phyloP scores from a whole-genome alignment of 345 rosid species.

The Salix dunnii region DNA sequence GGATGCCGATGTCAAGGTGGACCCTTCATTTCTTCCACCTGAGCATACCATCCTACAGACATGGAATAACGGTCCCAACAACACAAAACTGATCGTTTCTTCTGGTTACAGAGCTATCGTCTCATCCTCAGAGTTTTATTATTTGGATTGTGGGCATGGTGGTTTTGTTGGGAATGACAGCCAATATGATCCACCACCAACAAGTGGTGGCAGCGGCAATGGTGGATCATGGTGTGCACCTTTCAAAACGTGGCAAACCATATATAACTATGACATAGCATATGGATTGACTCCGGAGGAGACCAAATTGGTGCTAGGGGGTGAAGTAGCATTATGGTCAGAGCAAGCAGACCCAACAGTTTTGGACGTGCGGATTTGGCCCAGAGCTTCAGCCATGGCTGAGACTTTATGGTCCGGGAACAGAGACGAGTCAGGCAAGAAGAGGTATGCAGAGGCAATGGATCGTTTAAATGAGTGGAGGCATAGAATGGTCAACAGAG shows the following conservation, averaged over 20 bases:
- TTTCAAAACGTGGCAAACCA: constrained; percentile 84
- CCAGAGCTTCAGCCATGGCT: constrained; percentile 74
- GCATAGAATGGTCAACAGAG: constrained; percentile 74
- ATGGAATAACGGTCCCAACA: constrained; percentile 69
- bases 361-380: constrained; percentile 72
- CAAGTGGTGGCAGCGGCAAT: constrained; percentile 1
- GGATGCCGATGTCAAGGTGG: constrained; percentile 47
- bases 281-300: constrained; percentile 63
- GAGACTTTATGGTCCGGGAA: constrained; percentile 90
- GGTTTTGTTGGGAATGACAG: constrained; percentile 70
- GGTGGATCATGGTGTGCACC: constrained; percentile 90
- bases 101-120: constrained; percentile 77
- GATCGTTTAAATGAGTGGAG: constrained; percentile 84
- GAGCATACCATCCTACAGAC: constrained; percentile 71
- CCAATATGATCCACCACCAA: constrained; percentile 44
- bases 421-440: constrained; percentile 54
- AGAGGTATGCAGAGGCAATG: constrained; percentile 63
- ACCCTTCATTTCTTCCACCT: constrained; percentile 45
- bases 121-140: constrained; percentile 79
- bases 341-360: constrained; percentile 77
- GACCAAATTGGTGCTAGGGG: constrained; percentile 69
- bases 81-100: constrained; percentile 58
- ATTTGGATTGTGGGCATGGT: constrained; percentile 85
- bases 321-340: constrained; percentile 96
- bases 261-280: constrained; percentile 76